Base-by-base conservation (phyloP, 2,329 filamentous ascomycete genomes). In the Fusarium irregulare region DNA sequence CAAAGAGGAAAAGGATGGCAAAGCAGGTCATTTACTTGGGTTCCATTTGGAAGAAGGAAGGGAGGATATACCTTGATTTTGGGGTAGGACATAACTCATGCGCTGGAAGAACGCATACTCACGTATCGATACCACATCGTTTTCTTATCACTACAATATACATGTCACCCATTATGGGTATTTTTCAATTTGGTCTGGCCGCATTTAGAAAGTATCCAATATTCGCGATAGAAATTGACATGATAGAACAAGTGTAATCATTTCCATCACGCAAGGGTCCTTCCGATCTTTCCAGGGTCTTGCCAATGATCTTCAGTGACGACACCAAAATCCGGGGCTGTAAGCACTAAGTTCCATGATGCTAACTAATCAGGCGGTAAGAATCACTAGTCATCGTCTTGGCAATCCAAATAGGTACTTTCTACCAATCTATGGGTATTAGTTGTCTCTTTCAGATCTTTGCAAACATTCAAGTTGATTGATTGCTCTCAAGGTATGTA, bases 61-160 rank as follows among this genome's bases (percentile, higher is more conserved):
- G 49, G 49, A 42, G 60, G 50, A 70, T 72, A 72, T 72, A 72
- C 68, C 69, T 70, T 61, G 62, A 44, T 58, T 54, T 66, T 61
- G 34, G 62, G 56, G 48, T 47, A 63, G 49, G 41, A 44, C 37
- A 67, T n/a, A 61, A 56, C 20, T 64, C 50, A 73, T 73, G 72
- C 68, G 72, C 68, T 57, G 46, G 49, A 64, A 61, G 60, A 67
- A 64, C 65, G 63, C 72, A 73, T 60, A 55, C 56, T 44, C 55
- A 70, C 70, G 56, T 73, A 68, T 66, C 73, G 72, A 74, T 74
- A 75, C 72, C 72, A 73, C 72, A 62, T 72, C 73, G 68, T 72
- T 60, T 68, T 61, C 64, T 73, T 65, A 44, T 47, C 54, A 62
- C 45, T 66, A 45, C 46, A 58, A 57, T 28, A 62, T 66, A 70